Base-by-base conservation (phyloP, 305 asterid genomes). In the Fraxinus albicans region DNA sequence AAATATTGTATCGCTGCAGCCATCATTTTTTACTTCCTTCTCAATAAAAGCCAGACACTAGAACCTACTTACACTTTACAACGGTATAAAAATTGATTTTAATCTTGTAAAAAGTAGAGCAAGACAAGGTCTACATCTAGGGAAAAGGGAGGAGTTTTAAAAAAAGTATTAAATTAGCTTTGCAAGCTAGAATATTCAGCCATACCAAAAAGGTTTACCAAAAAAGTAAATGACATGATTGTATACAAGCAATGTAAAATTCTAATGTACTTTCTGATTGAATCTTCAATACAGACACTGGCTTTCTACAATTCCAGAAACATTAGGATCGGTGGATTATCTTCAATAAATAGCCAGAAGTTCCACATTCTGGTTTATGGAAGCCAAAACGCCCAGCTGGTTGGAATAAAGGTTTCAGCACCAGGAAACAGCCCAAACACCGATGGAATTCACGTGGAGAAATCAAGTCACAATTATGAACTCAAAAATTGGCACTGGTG, bases 251-350 rank as follows among this genome's bases (percentile, higher is more conserved):
- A 13, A 55, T 55, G 25, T 17, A n/a, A 35, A 50, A 50, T 53
- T 53, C 25, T 55, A 55, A 60, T 60, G 72, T 60, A 21, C 72
- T 60, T 21, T 60, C 25, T 60, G 13, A 60, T 69, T 10, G 40
- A 12, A 67, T 21, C 23, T 2, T 38, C 19, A 55, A 3, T 12
- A 77, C 90, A 94, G 97, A 85, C 96, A 19, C 8, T 94, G 83
- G 91, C 87, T 0, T 89, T 94, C 77, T 91, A 91, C 89, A 89
- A 91, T 27, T 94, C 98, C 27, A 87, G 90, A 75, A 87, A 91
- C 78, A 84, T 91, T 73, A 1, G 77, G n/a, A 85, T 94, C 77
- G 84, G 73, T 23, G 95, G 94, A 74, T 80, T 94, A 67, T 38
- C 78, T 8, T 91, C 97, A 1, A 2, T 85, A 42, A 87, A 94